Percentiles rank a stretch among this genome's conserved stretches.
Evolutionary conservation across 495 filamentous ascomycete genomes (phyloP).

Genomic region (Trichoderma virens): DNA sequence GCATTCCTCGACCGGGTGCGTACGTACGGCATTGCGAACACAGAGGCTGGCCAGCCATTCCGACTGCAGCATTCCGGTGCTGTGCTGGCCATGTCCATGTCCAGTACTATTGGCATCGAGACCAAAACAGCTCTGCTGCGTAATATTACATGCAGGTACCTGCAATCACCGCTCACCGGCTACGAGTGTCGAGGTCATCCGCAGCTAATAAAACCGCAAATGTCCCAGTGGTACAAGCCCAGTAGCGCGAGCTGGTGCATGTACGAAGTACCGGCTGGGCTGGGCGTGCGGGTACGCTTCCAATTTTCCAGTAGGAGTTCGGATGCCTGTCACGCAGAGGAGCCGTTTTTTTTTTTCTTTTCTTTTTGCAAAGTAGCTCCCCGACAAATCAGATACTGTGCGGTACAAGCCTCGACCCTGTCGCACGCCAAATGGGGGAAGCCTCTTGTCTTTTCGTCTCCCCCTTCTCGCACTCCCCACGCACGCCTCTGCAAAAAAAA

Average conservation of each 20-base stretch:
- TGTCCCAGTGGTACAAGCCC: no score
- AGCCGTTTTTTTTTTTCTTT: no score
- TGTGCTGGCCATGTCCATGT: neutral
- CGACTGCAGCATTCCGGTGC: neutral
- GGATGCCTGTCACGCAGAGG: neutral
- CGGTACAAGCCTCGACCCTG: slow-evolving; percentile 8
- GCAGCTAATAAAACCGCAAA: neutral
- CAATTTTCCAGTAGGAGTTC: neutral
- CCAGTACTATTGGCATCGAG: neutral
- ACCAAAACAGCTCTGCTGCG: neutral
- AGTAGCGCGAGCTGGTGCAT: no score
- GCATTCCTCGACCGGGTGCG: neutral
- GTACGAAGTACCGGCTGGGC: no score
- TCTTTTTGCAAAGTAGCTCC: neutral
- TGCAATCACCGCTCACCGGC: no score
- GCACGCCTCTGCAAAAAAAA: neutral
- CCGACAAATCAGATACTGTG: slow-evolving; percentile 6
- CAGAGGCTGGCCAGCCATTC: neutral
- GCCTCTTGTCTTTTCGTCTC: neutral
- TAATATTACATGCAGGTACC: no score
- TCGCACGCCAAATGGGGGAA: neutral
- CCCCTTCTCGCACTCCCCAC: slow-evolving; percentile 1
- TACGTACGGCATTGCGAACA: neutral
- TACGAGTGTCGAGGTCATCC: neutral
- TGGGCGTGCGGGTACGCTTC: no score